Evolutionary conservation across 2,329 filamentous ascomycete genomes (phyloP).

Genomic region (Coniochaeta hoffmannii): DNA sequence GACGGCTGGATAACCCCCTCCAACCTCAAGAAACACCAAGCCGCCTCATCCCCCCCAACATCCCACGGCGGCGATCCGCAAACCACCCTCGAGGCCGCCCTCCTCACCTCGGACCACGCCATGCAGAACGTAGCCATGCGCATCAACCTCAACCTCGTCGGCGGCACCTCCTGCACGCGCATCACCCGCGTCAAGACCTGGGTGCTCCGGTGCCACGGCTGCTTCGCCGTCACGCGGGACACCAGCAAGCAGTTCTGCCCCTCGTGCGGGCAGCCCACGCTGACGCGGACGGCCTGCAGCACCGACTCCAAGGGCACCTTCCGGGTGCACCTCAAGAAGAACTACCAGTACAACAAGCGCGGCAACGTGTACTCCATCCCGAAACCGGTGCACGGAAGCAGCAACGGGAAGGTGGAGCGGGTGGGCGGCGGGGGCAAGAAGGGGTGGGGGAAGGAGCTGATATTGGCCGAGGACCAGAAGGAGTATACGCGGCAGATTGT

Average conservation of each 20-base stretch:
- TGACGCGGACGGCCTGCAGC: slow-evolving; percentile 78
- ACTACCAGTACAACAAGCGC: slow-evolving; percentile 92
- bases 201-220: slow-evolving; percentile 87
- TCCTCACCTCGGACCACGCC: slow-evolving; percentile 90
- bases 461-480: slow-evolving; percentile 92
- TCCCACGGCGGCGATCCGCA: slow-evolving; percentile 44
- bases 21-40: slow-evolving; percentile 81
- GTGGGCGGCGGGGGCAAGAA: slow-evolving; percentile 66
- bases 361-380: slow-evolving; percentile 91
- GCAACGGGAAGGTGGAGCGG: slow-evolving; percentile 66
- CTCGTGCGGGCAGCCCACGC: slow-evolving; percentile 77
- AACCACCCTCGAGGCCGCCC: slow-evolving; percentile 73
- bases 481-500: slow-evolving; percentile 65
- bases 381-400: slow-evolving; percentile 74
- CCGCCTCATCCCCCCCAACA: slow-evolving; percentile 48
- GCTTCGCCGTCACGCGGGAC: slow-evolving; percentile 78
- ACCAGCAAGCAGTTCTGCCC: slow-evolving; percentile 90
- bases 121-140: slow-evolving; percentile 96
- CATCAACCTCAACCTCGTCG: slow-evolving; percentile 61
- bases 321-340: slow-evolving; percentile 80
- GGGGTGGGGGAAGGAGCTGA: slow-evolving; percentile 78
- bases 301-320: slow-evolving; percentile 77
- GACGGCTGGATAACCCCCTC: slow-evolving; percentile 92
- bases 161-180: slow-evolving; percentile 58
- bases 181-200: slow-evolving; percentile 83